Base-by-base conservation (phyloP, 345 rosid species). In the Anastatica hierochuntica region DNA sequence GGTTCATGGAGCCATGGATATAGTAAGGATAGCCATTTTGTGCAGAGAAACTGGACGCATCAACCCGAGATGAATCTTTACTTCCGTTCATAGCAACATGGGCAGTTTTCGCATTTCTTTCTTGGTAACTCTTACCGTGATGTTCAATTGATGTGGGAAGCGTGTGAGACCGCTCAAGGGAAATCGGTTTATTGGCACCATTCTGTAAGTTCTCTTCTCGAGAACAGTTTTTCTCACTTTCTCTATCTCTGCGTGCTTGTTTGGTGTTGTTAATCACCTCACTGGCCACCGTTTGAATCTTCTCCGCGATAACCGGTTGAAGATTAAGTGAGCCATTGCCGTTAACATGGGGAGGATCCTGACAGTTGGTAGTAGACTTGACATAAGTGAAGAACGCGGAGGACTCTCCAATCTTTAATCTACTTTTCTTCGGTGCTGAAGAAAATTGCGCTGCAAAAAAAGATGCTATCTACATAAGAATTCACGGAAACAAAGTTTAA, bases 301-400 rank as follows among this genome's bases (percentile, higher is more conserved):
- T 60, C 51, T 53, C 72, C 9, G 33, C 14, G 10, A 53, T 24
- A 47, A 19, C 51, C 0, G 8, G 56, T 53, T 33, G 66, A 58
- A 43, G 61, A 53, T 30, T 49, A 53, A 45, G 61, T 41, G 66
- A 60, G 44, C 56, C 56, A 40, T 60, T 67, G 39, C 44, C 66
- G 33, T 67, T 60, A 56, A 31, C 51, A 31, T n/a, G 51, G 23
- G 62, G 62, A 60, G 56, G 52, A 53, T 67, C 66, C 40, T 55
- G 66, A 60, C 57, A 3, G 40, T 47, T 60, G 50, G 66, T 53
- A 63, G 64, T 68, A 23, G 95, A 79, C 67, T 87, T 92, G 36
- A 83, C 94, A 13, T 92, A 92, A 37, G 94, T 82, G 53, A 87
- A 88, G 77, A 92, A 92, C 51, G 98, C 98, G 8, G 98, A 92